Conservation (phyloP, 73 alveolate genomes). For the Stentor coeruleus region DNA sequence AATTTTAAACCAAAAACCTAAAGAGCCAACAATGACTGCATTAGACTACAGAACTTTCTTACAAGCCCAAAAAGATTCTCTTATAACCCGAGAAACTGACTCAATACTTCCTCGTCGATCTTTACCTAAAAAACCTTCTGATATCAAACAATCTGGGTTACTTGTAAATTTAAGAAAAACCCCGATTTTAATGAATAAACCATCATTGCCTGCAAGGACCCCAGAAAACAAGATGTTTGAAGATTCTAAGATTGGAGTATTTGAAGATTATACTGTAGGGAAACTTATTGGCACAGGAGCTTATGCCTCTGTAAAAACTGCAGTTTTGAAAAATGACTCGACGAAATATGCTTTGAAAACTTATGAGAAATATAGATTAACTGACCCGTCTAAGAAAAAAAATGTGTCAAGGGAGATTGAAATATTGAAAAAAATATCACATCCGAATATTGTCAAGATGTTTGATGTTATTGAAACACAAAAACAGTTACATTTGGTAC, state of each 20-base stretch:
- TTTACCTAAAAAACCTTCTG: background rate
- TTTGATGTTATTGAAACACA: conserved; percentile 63
- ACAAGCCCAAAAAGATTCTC: conserved; percentile 11
- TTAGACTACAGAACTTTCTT: background rate
- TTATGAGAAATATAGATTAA: conserved; percentile 33
- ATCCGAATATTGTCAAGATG: conserved; percentile 68
- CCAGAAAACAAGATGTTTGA: background rate
- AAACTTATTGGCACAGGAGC: conserved; percentile 32
- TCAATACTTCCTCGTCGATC: background rate
- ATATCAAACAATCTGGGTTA: background rate
- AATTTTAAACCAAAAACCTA: too few relatives aligned
- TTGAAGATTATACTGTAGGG: conserved; percentile 73
- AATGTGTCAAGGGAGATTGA: conserved; percentile 69
- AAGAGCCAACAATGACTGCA: conserved; percentile 4
- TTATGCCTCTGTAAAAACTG: background rate
- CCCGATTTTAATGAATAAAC: background rate
- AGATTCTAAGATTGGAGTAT: background rate
- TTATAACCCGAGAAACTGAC: background rate
- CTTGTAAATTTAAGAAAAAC: background rate
- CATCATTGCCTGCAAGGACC: background rate
- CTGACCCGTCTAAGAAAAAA: conserved; percentile 47
- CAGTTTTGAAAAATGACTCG: background rate
- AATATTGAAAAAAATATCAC: conserved; percentile 60
- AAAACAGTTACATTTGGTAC: conserved; percentile 45
- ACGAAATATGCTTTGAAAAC: background rate